A percentile compares a stretch with the other conserved stretches of the same genome.
Evolutionary conservation across 139 green algal species (phyloP).

Genomic region (Zygnema circumcarinatum): DNA sequence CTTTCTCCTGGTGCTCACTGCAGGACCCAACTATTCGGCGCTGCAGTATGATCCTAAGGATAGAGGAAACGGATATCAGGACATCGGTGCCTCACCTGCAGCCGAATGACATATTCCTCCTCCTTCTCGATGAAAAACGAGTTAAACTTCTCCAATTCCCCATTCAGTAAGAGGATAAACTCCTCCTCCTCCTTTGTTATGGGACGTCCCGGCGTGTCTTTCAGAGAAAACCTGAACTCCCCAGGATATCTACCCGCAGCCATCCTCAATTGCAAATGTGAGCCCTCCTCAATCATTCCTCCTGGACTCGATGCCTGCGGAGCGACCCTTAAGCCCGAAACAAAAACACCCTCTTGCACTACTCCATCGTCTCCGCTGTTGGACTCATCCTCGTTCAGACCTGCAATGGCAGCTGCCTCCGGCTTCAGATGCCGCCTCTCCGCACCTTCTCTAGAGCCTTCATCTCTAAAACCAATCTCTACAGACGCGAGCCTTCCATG

Average conservation of each 20-base stretch:
- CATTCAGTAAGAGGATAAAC: constrained; percentile 62
- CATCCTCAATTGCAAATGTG: background rate
- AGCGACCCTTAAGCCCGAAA: background rate
- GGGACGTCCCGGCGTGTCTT: background rate
- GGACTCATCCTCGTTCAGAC: background rate
- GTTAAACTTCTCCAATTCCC: constrained; percentile 67
- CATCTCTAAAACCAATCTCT: background rate
- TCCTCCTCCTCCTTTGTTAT: constrained; percentile 58
- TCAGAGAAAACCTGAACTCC: background rate
- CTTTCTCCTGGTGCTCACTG: too few species aligned
- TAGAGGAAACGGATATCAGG: too few species aligned
- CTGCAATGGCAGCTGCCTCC: background rate
- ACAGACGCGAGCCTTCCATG: too few species aligned
- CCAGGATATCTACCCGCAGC: background rate
- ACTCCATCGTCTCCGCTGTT: background rate
- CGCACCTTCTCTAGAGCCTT: background rate
- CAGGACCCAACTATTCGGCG: too few species aligned
- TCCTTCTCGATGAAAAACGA: constrained; percentile 69
- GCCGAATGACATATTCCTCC: constrained; percentile 65
- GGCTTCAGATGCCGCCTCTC: background rate
- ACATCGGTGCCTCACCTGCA: constrained; percentile 32
- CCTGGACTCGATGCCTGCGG: background rate
- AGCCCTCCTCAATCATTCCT: background rate
- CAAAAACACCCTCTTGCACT: background rate
- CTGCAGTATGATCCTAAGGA: too few species aligned